Base-by-base conservation (phyloP, 2,329 filamentous ascomycete genomes). In the Colletotrichum lini region DNA sequence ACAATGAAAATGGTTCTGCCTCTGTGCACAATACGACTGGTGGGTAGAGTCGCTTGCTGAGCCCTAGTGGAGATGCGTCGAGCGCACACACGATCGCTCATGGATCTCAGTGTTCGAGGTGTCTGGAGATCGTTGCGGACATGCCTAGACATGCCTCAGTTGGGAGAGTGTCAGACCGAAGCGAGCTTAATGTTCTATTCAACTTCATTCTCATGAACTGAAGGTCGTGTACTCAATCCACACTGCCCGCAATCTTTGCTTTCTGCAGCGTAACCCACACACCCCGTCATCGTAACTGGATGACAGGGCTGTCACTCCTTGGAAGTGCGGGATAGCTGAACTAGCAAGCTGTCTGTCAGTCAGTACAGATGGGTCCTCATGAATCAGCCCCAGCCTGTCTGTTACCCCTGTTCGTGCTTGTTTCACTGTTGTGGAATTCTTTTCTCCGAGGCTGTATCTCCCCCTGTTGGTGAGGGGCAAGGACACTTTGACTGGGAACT, bases 71-170 rank as follows among this genome's bases (percentile, higher is more conserved):
- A 45, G 58, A 10, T n/a, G 26, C 9, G 5, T 10, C 6, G 16
- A 40, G 9, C 16, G n/a, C 26, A 15, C 49, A 12, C 26, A 40
- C 6, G 23, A 8, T 58, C 3, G 50, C 16, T 38, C 38, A 42
- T 53, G 53, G 16, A 13, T 1, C 2, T 13, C 2, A n/a, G 1
- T 7, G 8, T 15, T 47, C 1, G 0, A 2, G 6, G 7, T 2
- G 4, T 7, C 16, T 16, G 13, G 45, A 58, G 58, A 68, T 59
- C 23, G 58, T 68, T 58, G 68, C 64, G 58, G 64, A 68, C 64
- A 68, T 63, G 53, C 64, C 68, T 68, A 52, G 64, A 68, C 64
- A 68, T 63, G 53, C 64, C 68, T 68, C 64, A 68, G 52, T 67
- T 63, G 64, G 45, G 68, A 67, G 65, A 71, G 58, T 58, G 53